Percentiles rank a stretch among this genome's conserved stretches.
These are phyloP conservation scores for Trypanosoma cruzi DNA, from an alignment of 208 protist species.

Conservation along the genomic window DNA sequence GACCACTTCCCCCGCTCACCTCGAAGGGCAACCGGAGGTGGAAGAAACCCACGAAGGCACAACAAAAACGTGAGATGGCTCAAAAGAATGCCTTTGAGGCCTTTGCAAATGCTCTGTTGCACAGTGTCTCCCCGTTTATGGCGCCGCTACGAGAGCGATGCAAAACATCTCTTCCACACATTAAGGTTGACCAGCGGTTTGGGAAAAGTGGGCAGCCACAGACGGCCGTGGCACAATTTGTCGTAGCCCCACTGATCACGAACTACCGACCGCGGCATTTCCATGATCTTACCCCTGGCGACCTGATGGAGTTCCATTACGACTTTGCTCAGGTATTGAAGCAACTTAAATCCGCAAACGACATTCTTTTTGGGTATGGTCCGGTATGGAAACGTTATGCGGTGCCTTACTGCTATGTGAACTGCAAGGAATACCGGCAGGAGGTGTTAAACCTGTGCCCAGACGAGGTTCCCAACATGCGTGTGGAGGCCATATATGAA, in stretches of 20 bases:
- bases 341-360: constrained; percentile 48
- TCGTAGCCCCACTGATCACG: constrained; percentile 82
- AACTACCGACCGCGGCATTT: constrained; percentile 90
- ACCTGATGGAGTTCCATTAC: constrained; percentile 90
- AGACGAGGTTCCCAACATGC: constrained; percentile 84
- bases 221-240: constrained; percentile 85
- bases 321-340: constrained; percentile 80
- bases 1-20: constrained; percentile 51
- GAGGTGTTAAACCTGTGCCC: constrained; percentile 85
- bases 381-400: constrained; percentile 88
- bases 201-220: constrained; percentile 85
- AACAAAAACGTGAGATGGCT: constrained; percentile 79
- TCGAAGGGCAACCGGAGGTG: constrained; percentile 73
- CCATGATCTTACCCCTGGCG: constrained; percentile 85
- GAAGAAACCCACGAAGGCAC: constrained; percentile 83
- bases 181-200: constrained; percentile 91
- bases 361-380: constrained; percentile 80
- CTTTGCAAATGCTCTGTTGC: constrained; percentile 83
- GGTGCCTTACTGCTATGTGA: constrained; percentile 79
- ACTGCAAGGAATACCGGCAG: constrained; percentile 73
- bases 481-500: constrained; percentile 80
- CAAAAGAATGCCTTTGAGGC: constrained; percentile 90
- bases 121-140: constrained; percentile 89
- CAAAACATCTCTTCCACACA: constrained; percentile 81
- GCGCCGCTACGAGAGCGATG: constrained; percentile 70